These are phyloP conservation scores for Ottelia alismoides DNA, from an alignment of 106 monocot genomes.

Conservation along the genomic window DNA sequence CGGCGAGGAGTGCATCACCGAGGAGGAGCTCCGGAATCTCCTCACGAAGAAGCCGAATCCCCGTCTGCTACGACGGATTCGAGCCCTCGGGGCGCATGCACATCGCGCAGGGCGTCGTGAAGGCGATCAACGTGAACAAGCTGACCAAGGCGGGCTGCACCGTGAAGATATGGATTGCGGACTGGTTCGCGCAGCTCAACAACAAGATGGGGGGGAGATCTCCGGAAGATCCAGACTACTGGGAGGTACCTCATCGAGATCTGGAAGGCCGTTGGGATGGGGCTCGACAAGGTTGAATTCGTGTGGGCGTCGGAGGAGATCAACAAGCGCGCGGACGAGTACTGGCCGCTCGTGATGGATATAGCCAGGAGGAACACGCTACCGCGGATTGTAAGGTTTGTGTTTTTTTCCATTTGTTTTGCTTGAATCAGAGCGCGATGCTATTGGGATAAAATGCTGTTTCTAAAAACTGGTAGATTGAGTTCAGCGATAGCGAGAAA, in stretches of 20 bases:
- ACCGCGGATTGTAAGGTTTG: constrained; percentile 53
- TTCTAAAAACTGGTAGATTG: too few species aligned
- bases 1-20: constrained; percentile 84
- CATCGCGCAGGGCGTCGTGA: constrained; percentile 85
- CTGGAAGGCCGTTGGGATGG: constrained; percentile 84
- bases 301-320: constrained; percentile 90
- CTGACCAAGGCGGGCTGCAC: constrained; percentile 60
- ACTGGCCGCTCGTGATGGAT: constrained; percentile 91
- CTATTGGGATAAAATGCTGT: too few species aligned
- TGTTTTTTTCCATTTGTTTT: too few species aligned
- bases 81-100: constrained; percentile 93
- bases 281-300: constrained; percentile 66
- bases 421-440: too few species aligned
- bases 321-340: constrained; percentile 48
- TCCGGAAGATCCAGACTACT: constrained; percentile 67
- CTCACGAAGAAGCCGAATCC: constrained; percentile 62
- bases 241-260: constrained; percentile 80
- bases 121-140: constrained; percentile 84
- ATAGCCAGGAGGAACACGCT: constrained; percentile 65
- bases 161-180: constrained; percentile 83
- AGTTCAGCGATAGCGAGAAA: too few species aligned
- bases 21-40: constrained; percentile 55
- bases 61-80: constrained; percentile 76
- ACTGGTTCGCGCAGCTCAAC: constrained; percentile 88
- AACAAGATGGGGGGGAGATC: constrained; percentile 92